Percentiles rank a stretch among this genome's conserved stretches.
Conservation (phyloP, 306 rosid species). For the Abrus precatorius region DNA sequence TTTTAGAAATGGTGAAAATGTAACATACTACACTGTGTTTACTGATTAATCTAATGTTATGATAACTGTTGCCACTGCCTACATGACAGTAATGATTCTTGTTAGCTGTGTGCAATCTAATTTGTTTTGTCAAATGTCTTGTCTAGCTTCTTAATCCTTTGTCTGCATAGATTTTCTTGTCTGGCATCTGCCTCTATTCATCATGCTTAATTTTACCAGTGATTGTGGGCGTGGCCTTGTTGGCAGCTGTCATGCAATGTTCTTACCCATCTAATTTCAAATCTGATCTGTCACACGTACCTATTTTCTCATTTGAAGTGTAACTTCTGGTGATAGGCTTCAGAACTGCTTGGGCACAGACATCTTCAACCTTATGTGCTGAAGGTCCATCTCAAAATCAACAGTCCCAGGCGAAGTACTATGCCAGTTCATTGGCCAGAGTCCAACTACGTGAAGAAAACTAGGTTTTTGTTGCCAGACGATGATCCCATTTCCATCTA, state of each 20-base stretch:
- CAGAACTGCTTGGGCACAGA: conserved; percentile 86
- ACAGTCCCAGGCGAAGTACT: conserved; percentile 71
- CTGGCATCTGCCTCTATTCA: neutral
- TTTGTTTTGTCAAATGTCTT: conserved; percentile 13
- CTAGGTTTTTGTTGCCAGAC: conserved; percentile 77
- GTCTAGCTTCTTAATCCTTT: conserved; percentile 13
- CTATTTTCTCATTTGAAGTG: conserved; percentile 55
- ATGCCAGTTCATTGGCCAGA: conserved; percentile 70
- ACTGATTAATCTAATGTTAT: neutral
- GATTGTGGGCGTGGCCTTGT: conserved; percentile 39
- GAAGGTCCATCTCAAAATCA: conserved; percentile 86
- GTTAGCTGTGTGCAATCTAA: neutral
- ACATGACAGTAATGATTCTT: conserved; percentile 29
- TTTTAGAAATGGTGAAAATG: neutral
- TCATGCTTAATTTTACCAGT: neutral
- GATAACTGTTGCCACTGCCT: conserved; percentile 8
- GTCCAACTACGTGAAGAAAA: conserved; percentile 69
- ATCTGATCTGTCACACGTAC: conserved; percentile 37
- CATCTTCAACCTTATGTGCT: conserved; percentile 84
- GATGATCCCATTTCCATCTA: conserved; percentile 49
- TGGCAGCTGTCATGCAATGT: conserved; percentile 17
- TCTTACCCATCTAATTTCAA: conserved; percentile 18
- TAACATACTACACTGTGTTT: neutral
- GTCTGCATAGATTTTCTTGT: conserved; percentile 8
- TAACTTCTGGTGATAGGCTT: conserved; percentile 72